phyloP scores from a whole-genome alignment of 75 land plant species.

The Sequoiadendron giganteum region DNA sequence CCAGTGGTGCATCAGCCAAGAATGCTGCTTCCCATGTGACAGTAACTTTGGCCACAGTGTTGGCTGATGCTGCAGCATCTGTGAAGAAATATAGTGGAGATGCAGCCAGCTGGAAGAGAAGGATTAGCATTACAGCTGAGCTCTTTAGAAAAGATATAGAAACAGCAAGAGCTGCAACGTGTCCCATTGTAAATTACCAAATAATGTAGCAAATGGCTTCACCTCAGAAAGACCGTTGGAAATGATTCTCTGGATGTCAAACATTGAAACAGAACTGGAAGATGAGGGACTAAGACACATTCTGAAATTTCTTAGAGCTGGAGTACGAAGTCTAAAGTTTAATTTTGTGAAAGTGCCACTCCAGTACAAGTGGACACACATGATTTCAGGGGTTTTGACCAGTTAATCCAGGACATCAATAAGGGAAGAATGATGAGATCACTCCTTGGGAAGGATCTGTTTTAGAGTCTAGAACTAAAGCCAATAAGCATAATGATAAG shows the following conservation, averaged over 20 bases:
- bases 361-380: slow-evolving; percentile 35
- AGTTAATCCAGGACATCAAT: slow-evolving; percentile 2
- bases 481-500: slow-evolving; percentile 11
- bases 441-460: slow-evolving; percentile 5
- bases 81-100: too few species aligned
- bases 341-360: slow-evolving; percentile 39
- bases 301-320: slow-evolving; percentile 33
- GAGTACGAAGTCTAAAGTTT: slow-evolving; percentile 47
- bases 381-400: slow-evolving; percentile 14
- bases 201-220: slow-evolving; percentile 5
- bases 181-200: not conserved
- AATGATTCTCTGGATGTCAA: not conserved
- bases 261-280: not conserved
- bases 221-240: slow-evolving; percentile 11
- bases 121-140: not conserved
- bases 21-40: too few species aligned
- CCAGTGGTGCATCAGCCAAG: too few species aligned
- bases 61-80: too few species aligned
- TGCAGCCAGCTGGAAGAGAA: not conserved
- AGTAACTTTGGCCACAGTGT: too few species aligned
- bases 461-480: not conserved
- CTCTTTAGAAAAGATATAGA: not conserved
- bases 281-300: slow-evolving; percentile 42
- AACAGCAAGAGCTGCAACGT: slow-evolving; percentile 4
- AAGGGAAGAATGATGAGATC: slow-evolving; percentile 10